Conservation (phyloP, 192 early-diverging fungal species). For the Rhizophagus sp. region DNA sequence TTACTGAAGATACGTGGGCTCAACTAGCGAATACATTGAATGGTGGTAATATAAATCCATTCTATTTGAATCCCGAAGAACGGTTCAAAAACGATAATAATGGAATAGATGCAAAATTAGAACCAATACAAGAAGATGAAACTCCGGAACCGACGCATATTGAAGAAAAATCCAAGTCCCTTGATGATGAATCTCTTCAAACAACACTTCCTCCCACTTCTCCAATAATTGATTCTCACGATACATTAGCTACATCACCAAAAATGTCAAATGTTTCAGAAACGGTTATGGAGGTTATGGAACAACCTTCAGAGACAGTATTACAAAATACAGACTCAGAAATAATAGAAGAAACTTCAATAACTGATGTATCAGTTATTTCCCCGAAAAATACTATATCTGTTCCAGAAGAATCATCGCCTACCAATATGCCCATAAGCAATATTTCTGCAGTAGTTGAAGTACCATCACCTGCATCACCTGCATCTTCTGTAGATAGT, state of each 20-base stretch:
- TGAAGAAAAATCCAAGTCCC: neutral
- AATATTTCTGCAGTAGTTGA: neutral
- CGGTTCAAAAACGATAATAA: conserved; percentile 13
- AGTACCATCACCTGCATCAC: neutral
- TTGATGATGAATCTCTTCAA: neutral
- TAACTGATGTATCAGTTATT: neutral
- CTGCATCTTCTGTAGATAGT: neutral
- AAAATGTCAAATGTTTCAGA: neutral
- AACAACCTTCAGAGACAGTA: neutral
- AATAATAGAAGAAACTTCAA: neutral
- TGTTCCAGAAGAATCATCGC: neutral
- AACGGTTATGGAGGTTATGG: neutral
- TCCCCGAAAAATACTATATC: neutral
- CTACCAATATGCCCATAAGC: no score
- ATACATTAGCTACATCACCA: no score
- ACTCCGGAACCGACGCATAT: neutral
- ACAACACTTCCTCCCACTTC: neutral
- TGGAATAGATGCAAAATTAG: neutral
- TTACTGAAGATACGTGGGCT: conserved; percentile 20
- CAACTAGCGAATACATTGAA: conserved; percentile 8
- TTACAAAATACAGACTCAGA: neutral
- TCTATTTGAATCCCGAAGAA: conserved; percentile 15
- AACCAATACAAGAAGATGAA: neutral
- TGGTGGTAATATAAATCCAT: conserved; percentile 13
- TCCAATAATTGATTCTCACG: no score